These are phyloP conservation scores for Amylostereum areolatum DNA, from an alignment of 1,284 basidiomycete species.

Conservation along the genomic window DNA sequence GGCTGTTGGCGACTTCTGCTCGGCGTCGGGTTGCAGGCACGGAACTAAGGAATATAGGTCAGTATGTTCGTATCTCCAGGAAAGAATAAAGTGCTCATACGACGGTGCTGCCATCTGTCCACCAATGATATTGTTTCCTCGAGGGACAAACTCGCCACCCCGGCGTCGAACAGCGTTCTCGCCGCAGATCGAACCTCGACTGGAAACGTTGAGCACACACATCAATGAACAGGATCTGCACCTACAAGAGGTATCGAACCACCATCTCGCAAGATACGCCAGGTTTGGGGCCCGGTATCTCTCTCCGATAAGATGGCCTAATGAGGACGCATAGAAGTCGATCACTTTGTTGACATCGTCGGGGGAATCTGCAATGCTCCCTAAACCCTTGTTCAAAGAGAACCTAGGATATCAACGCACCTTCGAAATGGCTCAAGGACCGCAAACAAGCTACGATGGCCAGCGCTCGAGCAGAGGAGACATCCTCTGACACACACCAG, in stretches of 20 bases:
- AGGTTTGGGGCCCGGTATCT: constrained; percentile 64
- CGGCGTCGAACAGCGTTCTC: constrained; percentile 70
- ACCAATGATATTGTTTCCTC: constrained; percentile 56
- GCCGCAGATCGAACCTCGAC: constrained; percentile 75
- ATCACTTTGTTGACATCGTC: constrained; percentile 65
- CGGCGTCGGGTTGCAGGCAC: constrained; percentile 47
- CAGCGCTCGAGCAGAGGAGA: constrained; percentile 65
- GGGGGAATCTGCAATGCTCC: constrained; percentile 45
- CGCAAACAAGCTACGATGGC: constrained; percentile 65
- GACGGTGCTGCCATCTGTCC: constrained; percentile 62
- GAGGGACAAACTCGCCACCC: constrained; percentile 61
- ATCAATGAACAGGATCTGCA: constrained; percentile 5
- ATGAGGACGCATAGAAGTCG: constrained; percentile 69
- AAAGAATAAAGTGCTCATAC: constrained; percentile 42
- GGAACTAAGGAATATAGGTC: constrained; percentile 76
- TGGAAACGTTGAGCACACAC: constrained; percentile 17
- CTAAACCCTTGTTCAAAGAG: not conserved
- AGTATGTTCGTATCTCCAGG: too few species aligned
- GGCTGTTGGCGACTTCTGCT: constrained; percentile 46
- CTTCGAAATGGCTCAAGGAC: constrained; percentile 65
- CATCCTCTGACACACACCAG: constrained; percentile 69
- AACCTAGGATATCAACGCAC: constrained; percentile 28
- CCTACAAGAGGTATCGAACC: constrained; percentile 71
- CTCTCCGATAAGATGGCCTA: constrained; percentile 53
- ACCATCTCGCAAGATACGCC: constrained; percentile 64